Base-by-base conservation (phyloP, 306 rosid genomes). In the Calophaca sinica region DNA sequence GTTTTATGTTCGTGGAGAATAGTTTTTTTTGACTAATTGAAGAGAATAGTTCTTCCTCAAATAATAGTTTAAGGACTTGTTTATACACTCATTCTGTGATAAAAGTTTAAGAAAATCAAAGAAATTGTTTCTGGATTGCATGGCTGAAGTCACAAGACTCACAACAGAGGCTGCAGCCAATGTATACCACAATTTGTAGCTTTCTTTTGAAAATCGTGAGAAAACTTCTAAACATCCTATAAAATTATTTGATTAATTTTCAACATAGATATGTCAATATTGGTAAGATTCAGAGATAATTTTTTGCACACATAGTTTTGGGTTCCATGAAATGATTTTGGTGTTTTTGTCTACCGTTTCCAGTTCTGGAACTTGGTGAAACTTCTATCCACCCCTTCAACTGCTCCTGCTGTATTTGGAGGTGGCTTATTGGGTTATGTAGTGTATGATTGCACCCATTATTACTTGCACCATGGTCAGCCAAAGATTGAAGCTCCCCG, bases 381-480 rank as follows among this genome's bases (percentile, higher is more conserved):
- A 81, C 89, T 92, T 70, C 0, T 89, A 2, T 67, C 90, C 41
- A 81, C 98, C 35, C 85, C 96, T 59, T 76, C 97, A 81, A 83
- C 82, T 52, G 62, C 97, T 45, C 97, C 99, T 70, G 99, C 94
- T 52, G 62, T 96, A 73, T 75, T 92, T 76, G 99, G 96, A 55
- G 99, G 99, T 2, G 93, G 96, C 67, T 83, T 96, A 57, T 79
- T 96, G 88, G 97, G 97, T 77, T 92, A 96, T 81, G 99, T 96
- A 80, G 85, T 92, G 45, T 96, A 96, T 79, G 99, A 96, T 77
- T 85, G 88, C 73, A 92, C 98, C 62, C 99, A 96, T 84, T 92
- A 87, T 83, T 96, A 92, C 81, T 79, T 96, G 69, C 99, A 96
- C 87, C 98, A 96, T 63, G 92, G 96, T 74, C 97, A 92, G 80